Conservation (phyloP, 2,329 filamentous ascomycete species). For the Ophiostoma sp. region DNA sequence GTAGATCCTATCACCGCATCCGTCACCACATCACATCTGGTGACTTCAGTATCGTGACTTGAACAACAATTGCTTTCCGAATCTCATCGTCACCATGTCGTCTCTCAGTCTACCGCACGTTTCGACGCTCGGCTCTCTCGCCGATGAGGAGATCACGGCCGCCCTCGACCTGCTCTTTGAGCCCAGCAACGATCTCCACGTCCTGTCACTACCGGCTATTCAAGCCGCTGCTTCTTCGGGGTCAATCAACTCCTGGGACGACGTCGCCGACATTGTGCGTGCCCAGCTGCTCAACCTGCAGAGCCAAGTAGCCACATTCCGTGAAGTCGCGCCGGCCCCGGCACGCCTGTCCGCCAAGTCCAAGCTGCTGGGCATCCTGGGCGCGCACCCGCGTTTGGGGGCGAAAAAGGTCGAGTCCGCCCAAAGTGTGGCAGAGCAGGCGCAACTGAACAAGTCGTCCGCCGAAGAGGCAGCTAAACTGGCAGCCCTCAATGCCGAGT, state of each 20-base stretch:
- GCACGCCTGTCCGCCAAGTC: slow-evolving; percentile 45
- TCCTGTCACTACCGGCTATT: slow-evolving; percentile 68
- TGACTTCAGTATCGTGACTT: background rate
- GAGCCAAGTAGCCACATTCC: slow-evolving; percentile 40
- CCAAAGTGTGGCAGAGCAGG: slow-evolving; percentile 79
- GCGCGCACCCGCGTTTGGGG: slow-evolving; percentile 80
- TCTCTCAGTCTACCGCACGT: slow-evolving; percentile 56
- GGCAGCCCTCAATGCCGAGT: slow-evolving; percentile 68
- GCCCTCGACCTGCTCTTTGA: slow-evolving; percentile 83
- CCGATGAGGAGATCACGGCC: slow-evolving; percentile 54
- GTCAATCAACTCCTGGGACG: slow-evolving; percentile 66
- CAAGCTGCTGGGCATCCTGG: slow-evolving; percentile 70
- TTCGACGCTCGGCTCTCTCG: slow-evolving; percentile 54
- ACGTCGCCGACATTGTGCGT: slow-evolving; percentile 68
- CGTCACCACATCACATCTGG: background rate
- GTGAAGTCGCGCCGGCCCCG: background rate
- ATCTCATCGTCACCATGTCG: slow-evolving; percentile 27
- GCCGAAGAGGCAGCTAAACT: slow-evolving; percentile 60
- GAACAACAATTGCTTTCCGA: no score
- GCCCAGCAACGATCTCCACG: slow-evolving; percentile 72
- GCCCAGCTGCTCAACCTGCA: slow-evolving; percentile 60
- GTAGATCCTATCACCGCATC: background rate
- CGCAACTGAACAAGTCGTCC: slow-evolving; percentile 61
- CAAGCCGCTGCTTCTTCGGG: slow-evolving; percentile 46
- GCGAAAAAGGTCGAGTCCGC: slow-evolving; percentile 79